Evolutionary conservation across 2,329 filamentous ascomycete species (phyloP).

Genomic region (Pseudocercospora musae): DNA sequence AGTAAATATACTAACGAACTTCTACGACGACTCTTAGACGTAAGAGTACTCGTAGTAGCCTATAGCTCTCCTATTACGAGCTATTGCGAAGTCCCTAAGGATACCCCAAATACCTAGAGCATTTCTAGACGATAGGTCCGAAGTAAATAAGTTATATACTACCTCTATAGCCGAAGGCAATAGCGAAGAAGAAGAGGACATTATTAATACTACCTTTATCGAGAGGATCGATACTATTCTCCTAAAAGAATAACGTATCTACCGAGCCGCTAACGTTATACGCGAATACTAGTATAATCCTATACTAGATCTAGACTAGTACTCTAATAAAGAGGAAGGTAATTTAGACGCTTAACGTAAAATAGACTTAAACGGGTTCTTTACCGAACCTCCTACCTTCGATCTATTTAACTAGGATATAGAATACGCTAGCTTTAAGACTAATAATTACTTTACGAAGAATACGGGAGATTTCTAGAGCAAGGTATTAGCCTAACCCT

Average conservation of each 20-base stretch:
- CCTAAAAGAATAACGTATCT: neutral
- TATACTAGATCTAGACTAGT: neutral
- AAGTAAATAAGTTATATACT: no score
- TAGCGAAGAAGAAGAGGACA: no score
- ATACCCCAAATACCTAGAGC: no score
- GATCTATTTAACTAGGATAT: neutral
- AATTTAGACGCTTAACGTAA: neutral
- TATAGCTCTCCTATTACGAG: neutral
- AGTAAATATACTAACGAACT: no score
- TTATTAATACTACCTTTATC: neutral
- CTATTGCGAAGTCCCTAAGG: no score
- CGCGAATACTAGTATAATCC: neutral
- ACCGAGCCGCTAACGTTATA: neutral
- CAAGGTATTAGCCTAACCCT: neutral
- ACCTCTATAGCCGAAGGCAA: no score
- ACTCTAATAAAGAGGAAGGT: neutral
- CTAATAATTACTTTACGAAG: neutral
- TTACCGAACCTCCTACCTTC: neutral
- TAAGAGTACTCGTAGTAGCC: neutral
- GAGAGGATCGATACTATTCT: neutral
- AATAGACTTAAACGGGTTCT: neutral
- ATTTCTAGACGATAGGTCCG: neutral
- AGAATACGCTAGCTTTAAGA: neutral
- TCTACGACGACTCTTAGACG: neutral
- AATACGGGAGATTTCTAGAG: neutral